Evolutionary conservation across 2,329 filamentous ascomycete species (phyloP), one percentile per base, ranked within the genome.

Genomic region (Drechslerella coelobrocha): DNA sequence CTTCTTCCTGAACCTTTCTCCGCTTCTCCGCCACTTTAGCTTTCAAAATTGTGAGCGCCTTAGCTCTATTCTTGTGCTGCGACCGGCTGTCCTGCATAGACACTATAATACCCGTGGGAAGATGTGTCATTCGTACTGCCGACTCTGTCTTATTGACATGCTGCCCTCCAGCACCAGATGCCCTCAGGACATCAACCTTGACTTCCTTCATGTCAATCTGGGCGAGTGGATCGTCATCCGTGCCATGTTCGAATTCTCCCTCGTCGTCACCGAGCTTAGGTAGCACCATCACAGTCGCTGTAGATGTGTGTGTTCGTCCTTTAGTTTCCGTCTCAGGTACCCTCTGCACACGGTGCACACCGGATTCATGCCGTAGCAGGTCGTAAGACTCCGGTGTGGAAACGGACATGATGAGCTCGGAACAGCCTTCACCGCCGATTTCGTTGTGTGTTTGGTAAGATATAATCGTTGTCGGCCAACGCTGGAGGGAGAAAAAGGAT

Each of bases 61-160:
- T 87, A 72, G 92, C 89, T 47, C 92, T 86, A 80, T 99, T 99
- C 74, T 90, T 86, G 75, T 90, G 87, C 81, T 99, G 94, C 45
- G 91, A 96, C 60, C 94, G 86, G 57, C 88, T 88, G 78, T 99
- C 94, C 79, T 99, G 94, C 84, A 97, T 96, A 10, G 88, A 88
- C 12, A 97, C 92, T 1, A 90, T 86, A 0, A 88, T 94, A 47
- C 89, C 90, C 0, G 92, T 96, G 1, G 94, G 94, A 5, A 89
- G 80, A 81, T 99, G 94, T 1, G 92, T 97, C 76, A 99, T 83
- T 8, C 94, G 88, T 72, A 99, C 90, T 2, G 94, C 94, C 27
- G 91, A 96, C 81, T 99, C 94, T 0, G 94, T 99, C 79, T 93
- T 97, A 81, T 99, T 99, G 78, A 99, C 94, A 80, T 99, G 94